Evolutionary conservation across 768 basidiomycete genomes (phyloP).

Genomic region (Pulveroboletus sp.): DNA sequence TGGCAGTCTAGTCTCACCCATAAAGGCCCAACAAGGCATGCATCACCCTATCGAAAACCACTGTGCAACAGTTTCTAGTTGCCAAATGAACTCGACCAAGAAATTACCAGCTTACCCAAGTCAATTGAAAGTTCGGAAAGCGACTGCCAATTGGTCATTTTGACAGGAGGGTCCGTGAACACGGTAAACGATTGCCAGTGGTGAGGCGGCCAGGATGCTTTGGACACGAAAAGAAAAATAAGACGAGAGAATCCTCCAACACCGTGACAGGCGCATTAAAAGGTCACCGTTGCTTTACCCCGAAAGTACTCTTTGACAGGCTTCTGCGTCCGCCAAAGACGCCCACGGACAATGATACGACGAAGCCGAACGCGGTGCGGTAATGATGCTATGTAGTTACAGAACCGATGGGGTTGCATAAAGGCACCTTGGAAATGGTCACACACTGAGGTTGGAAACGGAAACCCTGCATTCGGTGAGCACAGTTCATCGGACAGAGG

Average conservation of each 20-base stretch:
- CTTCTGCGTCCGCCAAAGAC: constrained; percentile 16
- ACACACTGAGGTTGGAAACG: constrained; percentile 10
- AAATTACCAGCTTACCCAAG: constrained; percentile 27
- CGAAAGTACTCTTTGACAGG: not conserved
- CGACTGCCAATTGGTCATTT: constrained; percentile 44
- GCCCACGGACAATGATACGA: not conserved
- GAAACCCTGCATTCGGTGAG: constrained; percentile 6
- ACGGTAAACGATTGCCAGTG: not conserved
- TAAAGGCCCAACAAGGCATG: constrained; percentile 46
- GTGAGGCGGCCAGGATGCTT: not conserved
- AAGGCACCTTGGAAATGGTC: constrained; percentile 14
- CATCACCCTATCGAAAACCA: constrained; percentile 39
- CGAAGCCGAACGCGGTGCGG: constrained; percentile 21
- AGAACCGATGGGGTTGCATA: constrained; percentile 13
- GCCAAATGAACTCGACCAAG: not conserved
- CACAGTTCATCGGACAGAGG: not conserved
- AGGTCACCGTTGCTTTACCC: constrained; percentile 2
- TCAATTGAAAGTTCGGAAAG: constrained; percentile 35
- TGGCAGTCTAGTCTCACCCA: constrained; percentile 31
- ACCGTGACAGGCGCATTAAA: constrained; percentile 13
- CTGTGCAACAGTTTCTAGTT: constrained; percentile 19
- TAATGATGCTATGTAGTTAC: not conserved
- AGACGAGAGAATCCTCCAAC: not conserved
- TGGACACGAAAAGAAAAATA: not conserved
- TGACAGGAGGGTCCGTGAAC: not conserved